These are phyloP conservation scores for Protea cynaroides DNA, from an alignment of 164 flowering plant species.

Conservation along the genomic window DNA sequence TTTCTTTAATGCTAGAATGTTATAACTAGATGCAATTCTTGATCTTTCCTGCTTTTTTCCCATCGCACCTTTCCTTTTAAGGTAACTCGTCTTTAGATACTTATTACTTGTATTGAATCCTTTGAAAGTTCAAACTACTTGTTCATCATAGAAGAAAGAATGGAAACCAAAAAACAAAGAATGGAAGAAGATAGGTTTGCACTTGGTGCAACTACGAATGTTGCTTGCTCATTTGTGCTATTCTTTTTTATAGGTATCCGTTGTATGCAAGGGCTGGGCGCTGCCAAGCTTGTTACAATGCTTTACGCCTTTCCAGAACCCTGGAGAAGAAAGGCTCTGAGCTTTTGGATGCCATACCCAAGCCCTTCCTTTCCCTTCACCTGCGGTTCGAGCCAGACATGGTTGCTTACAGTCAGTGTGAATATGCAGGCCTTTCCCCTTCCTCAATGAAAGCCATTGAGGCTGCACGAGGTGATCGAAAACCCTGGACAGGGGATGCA, in stretches of 20 bases:
- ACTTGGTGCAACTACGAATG: background rate
- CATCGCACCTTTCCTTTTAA: too few relatives aligned
- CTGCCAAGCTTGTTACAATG: slow-evolving; percentile 87
- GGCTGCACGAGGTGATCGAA: slow-evolving; percentile 64
- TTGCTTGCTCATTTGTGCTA: background rate
- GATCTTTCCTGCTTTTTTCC: too few relatives aligned
- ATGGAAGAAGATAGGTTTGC: background rate
- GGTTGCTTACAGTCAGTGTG: slow-evolving; percentile 95
- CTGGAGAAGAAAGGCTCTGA: slow-evolving; percentile 63
- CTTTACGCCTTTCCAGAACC: slow-evolving; percentile 55
- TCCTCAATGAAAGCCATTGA: slow-evolving; percentile 60
- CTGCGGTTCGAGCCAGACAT: slow-evolving; percentile 98
- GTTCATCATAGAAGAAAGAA: background rate
- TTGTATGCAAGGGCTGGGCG: slow-evolving; percentile 74
- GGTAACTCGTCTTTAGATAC: too few relatives aligned
- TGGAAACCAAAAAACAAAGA: background rate
- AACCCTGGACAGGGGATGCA: slow-evolving; percentile 83
- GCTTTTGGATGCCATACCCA: slow-evolving; percentile 83
- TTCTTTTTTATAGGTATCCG: slow-evolving; percentile 52
- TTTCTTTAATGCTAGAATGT: too few relatives aligned
- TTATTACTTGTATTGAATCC: too few relatives aligned
- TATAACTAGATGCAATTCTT: too few relatives aligned
- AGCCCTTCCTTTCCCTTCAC: slow-evolving; percentile 88
- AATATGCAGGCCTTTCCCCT: slow-evolving; percentile 58
- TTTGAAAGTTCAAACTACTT: background rate